phyloP scores from a whole-genome alignment of 2,329 filamentous ascomycete species.

The Venturia oleaginea region DNA sequence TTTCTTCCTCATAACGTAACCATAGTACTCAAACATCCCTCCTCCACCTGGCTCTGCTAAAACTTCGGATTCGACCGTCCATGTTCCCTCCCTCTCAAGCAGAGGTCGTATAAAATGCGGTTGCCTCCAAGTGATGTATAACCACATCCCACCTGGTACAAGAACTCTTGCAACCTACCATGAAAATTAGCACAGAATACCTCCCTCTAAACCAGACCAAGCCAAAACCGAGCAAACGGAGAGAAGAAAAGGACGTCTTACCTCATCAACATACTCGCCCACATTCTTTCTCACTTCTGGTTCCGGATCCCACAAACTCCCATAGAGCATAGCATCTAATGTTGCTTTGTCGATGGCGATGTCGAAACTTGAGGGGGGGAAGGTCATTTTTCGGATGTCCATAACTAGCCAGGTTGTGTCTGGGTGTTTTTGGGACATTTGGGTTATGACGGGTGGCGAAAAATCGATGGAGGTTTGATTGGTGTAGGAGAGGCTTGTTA shows the following conservation, averaged over 20 bases:
- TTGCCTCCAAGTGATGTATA: slow-evolving; percentile 41
- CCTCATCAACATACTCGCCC: slow-evolving; percentile 18
- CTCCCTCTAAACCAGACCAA: too few species aligned
- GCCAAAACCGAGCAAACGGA: background rate
- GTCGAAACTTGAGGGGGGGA: slow-evolving; percentile 33
- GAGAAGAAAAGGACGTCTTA: slow-evolving; percentile 9
- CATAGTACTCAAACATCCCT: slow-evolving; percentile 42
- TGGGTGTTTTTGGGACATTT: slow-evolving; percentile 37
- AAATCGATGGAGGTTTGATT: slow-evolving; percentile 35
- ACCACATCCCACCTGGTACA: slow-evolving; percentile 22
- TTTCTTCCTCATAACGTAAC: slow-evolving; percentile 33
- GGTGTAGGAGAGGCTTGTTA: slow-evolving; percentile 33
- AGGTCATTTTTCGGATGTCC: slow-evolving; percentile 42
- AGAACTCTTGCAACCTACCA: slow-evolving; percentile 20
- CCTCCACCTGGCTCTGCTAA: slow-evolving; percentile 25
- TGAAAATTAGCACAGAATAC: slow-evolving; percentile 16
- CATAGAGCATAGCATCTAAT: slow-evolving; percentile 25
- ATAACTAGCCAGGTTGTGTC: slow-evolving; percentile 38
- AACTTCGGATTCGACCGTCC: slow-evolving; percentile 37
- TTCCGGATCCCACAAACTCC: slow-evolving; percentile 23
- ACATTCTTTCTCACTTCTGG: slow-evolving; percentile 23
- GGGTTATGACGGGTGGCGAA: slow-evolving; percentile 39
- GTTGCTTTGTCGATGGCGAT: slow-evolving; percentile 39
- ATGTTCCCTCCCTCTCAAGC: slow-evolving; percentile 34
- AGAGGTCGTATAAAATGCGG: slow-evolving; percentile 46